Percentiles rank a stretch among this genome's conserved stretches.
phyloP scores from a whole-genome alignment of 2,329 filamentous ascomycete genomes.

The Fusarium piperis region DNA sequence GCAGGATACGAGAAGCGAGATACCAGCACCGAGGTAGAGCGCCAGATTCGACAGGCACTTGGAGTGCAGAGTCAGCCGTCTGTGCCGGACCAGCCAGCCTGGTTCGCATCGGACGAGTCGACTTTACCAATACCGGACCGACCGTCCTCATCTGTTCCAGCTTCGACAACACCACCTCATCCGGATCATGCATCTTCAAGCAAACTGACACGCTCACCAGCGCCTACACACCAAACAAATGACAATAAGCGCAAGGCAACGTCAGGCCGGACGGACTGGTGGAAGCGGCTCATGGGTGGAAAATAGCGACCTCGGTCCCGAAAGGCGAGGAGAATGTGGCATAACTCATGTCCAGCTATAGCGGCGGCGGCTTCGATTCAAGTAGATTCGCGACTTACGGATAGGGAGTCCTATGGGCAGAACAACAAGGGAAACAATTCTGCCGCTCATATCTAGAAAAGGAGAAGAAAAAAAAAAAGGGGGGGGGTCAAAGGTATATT shows the following conservation, averaged over 20 bases:
- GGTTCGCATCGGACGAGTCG: neutral
- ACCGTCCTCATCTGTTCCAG: neutral
- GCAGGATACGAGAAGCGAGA: neutral
- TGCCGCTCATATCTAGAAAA: too few species aligned
- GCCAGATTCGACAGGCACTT: neutral
- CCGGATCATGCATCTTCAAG: neutral
- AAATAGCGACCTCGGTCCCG: neutral
- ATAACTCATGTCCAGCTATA: too few species aligned
- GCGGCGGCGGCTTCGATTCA: too few species aligned
- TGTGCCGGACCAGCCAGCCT: neutral
- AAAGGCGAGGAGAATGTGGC: neutral
- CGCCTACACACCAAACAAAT: neutral
- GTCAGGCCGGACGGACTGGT: neutral
- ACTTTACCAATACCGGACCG: neutral
- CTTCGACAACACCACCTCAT: neutral
- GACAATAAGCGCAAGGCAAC: neutral
- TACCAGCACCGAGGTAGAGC: neutral
- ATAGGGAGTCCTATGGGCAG: too few species aligned
- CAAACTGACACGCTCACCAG: neutral
- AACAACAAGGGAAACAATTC: too few species aligned
- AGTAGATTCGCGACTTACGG: too few species aligned
- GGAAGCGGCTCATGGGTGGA: neutral
- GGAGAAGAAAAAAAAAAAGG: too few species aligned
- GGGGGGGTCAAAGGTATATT: too few species aligned
- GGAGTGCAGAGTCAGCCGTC: neutral